Evolutionary conservation across 2,329 filamentous ascomycete genomes (phyloP), one percentile per base, ranked within the genome.

Genomic region (Colletotrichum nymphaeae): DNA sequence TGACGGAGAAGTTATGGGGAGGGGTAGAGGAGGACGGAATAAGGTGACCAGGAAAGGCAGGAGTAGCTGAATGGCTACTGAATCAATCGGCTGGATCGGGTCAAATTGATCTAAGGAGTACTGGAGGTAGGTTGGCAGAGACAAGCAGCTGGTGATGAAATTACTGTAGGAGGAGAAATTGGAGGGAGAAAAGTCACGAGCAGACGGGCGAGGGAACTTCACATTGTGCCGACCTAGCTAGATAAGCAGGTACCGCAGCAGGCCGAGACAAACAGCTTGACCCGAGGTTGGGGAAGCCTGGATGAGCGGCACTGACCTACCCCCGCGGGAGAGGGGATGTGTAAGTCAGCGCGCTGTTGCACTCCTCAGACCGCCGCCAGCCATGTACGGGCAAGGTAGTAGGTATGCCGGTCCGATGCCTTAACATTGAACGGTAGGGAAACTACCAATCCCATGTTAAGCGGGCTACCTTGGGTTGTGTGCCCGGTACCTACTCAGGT

Each of bases 201-300:
- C 19, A 42, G 8, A 14, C 22, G 35, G 28, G 19, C 32, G 42
- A 49, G 42, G 42, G n/a, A 19, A 30, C 56, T 46, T 55, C 52
- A 62, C 46, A 32, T 62, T 59, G 42, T 28, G 26, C 26, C 53
- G 53, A 56, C 22, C 22, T 26, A 24, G 52, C 53, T 56, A 28
- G 26, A 52, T 42, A 56, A n/a, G 24, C 26, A 32, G 16, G 42
- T 9, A n/a, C 35, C 37, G 32, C 66, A 37, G 53, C 67, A 74
- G 59, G 53, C 72, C 69, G 72, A 63, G 69, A 74, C 72, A 56
- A 63, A 28, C 58, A 32, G 63, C 32, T 67, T 67, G 59, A 49
- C 64, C 72, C 69, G 72, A 72, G 72, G 72, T 68, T 72, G 58
- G 55, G 30, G 65, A 37, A 58, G 32, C 53, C 52, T 63, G 53